Evolutionary conservation across 2,329 filamentous ascomycete species (phyloP).

Genomic region (Neopestalotiopsis sp.): DNA sequence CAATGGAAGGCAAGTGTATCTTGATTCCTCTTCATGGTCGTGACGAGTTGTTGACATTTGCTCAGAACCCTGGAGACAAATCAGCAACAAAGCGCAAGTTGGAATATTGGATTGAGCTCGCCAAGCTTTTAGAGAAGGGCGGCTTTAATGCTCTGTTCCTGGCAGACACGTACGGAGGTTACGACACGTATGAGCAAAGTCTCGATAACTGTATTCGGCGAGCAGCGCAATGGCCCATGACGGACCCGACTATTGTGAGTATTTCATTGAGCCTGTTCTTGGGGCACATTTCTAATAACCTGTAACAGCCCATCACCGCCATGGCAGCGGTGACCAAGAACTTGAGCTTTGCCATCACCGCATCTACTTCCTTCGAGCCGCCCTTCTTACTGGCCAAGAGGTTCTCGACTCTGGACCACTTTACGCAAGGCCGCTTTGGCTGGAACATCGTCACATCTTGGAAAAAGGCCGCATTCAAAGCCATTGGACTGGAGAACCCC

Average conservation of each 20-base stretch:
- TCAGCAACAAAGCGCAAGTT: constrained; percentile 66
- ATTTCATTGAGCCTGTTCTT: constrained; percentile 28
- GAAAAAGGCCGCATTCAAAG: constrained; percentile 68
- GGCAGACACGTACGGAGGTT: constrained; percentile 69
- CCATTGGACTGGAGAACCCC: constrained; percentile 62
- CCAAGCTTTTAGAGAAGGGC: constrained; percentile 65
- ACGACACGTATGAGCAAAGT: constrained; percentile 66
- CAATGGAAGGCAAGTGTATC: constrained; percentile 64
- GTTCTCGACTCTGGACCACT: constrained; percentile 67
- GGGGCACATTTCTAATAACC: background rate
- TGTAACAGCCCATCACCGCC: constrained; percentile 60
- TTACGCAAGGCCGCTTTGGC: constrained; percentile 65
- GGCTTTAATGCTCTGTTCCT: constrained; percentile 70
- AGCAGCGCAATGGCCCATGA: constrained; percentile 70
- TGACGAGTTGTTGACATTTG: background rate
- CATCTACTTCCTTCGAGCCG: constrained; percentile 66
- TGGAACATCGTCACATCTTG: constrained; percentile 67
- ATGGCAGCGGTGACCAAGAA: constrained; percentile 73
- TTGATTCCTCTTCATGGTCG: too few relatives aligned
- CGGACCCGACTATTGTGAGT: constrained; percentile 65
- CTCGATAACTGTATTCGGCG: constrained; percentile 66
- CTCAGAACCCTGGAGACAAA: constrained; percentile 63
- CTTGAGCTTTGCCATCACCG: constrained; percentile 66
- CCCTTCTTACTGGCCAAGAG: constrained; percentile 67
- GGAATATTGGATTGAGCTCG: constrained; percentile 68